Evolutionary conservation across 768 basidiomycete genomes (phyloP).

Genomic region (Phaeotremella skinneri): DNA sequence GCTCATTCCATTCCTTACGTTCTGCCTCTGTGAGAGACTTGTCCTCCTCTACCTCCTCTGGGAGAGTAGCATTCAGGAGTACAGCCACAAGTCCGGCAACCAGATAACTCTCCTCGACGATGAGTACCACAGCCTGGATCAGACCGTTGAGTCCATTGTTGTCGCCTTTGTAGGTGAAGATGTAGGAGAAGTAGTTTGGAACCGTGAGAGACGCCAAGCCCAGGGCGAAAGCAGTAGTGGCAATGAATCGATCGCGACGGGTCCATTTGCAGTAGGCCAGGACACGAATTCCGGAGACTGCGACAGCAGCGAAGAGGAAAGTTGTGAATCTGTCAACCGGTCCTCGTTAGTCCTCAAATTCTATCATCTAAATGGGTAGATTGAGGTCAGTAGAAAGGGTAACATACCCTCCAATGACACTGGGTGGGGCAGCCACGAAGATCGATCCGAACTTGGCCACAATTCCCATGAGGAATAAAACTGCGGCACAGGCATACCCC

Average conservation of each 20-base stretch:
- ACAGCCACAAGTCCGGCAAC: conserved; percentile 25
- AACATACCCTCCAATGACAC: conserved; percentile 6
- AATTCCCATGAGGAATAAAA: conserved; percentile 31
- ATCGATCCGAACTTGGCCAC: conserved; percentile 28
- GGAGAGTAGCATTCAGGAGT: conserved; percentile 18
- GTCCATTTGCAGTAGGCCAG: conserved; percentile 30
- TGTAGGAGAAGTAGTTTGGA: conserved; percentile 30
- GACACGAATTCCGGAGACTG: conserved; percentile 30
- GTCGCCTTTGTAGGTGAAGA: conserved; percentile 31
- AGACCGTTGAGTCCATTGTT: conserved; percentile 27
- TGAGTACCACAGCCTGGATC: conserved; percentile 26
- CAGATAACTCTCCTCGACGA: conserved; percentile 31
- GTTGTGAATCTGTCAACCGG: conserved; percentile 31
- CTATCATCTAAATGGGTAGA: too few relatives aligned
- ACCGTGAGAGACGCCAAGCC: conserved; percentile 26
- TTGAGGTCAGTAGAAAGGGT: neutral
- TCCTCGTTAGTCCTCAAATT: too few relatives aligned
- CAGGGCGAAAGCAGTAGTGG: conserved; percentile 24
- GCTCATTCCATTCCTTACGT: conserved; percentile 10
- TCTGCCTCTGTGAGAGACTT: neutral
- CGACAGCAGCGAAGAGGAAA: conserved; percentile 32
- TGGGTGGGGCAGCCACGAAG: conserved; percentile 25
- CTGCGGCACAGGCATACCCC: conserved; percentile 27
- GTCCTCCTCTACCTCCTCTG: conserved; percentile 17
- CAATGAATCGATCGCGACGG: conserved; percentile 32